Evolutionary conservation across 108 stramenopile species (phyloP), one percentile per base, ranked within the genome.

Genomic region (Bacterosira constricta): DNA sequence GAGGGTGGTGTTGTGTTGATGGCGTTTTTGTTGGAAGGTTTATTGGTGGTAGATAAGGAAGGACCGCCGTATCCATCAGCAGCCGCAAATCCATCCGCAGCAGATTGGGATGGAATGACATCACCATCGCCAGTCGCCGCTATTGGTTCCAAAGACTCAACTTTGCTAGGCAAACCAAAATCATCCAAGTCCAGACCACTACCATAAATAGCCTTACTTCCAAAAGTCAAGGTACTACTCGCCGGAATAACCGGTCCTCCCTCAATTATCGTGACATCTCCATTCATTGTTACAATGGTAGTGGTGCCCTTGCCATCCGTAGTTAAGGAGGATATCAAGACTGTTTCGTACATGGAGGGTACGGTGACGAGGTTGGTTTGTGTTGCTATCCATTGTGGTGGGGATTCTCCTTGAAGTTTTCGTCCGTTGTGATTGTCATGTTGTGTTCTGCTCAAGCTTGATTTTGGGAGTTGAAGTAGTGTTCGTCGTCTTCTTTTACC

Each of bases 271-370:
- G 57, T 74, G 8, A 58, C 31, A 27, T 5, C 57, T 29, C 57
- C 63, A 10, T 74, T 36, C 18, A 74, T 45, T 13, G 73, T 59
- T 30, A 36, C 49, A 0, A 74, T 66, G 23, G 49, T 74, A 9
- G 73, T 74, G 36, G 46, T 66, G 20, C 73, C 73, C 11, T 66
- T 58, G 1, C 73, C 73, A 39, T 74, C 57, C 15, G 73, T 74
- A 13, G 58, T 56, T 35, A 74, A 50, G 18, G 64, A 57, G 0
- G 73, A 37, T 15, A 74, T 66, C 3, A 63, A 55, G 32, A 74
- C 64, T 0, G 73, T 60, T 27, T 34, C 36, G 9, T 51, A 32
- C 8, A 10, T 36, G 20, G 21, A 25, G 3, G 41, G 17, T 34
- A 49, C 51, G 49, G 29, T 51, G 0, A 23, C 8, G 31, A 37